Percentiles rank a stretch among this genome's conserved stretches.
phyloP scores from a whole-genome alignment of 257 asterid species.

The Solanum medicagineum region DNA sequence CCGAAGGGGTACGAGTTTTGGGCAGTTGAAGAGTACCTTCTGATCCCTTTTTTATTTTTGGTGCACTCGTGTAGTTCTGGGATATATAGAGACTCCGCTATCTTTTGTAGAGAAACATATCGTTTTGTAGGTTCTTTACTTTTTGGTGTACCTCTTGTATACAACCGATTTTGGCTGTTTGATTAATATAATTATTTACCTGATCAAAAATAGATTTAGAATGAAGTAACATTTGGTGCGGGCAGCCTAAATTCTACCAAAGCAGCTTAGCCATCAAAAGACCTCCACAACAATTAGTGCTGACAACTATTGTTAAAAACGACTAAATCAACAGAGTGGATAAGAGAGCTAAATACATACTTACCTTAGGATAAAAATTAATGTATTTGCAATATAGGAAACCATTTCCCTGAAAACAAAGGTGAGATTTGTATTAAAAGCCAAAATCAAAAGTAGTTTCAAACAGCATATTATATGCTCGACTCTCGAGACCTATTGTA shows the following conservation, averaged over 20 bases:
- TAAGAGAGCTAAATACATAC: neutral
- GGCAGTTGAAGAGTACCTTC: too few relatives aligned
- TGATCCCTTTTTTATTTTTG: too few relatives aligned
- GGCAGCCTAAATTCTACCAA: neutral
- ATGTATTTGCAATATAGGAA: constrained; percentile 85
- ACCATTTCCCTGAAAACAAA: constrained; percentile 92
- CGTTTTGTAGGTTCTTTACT: too few relatives aligned
- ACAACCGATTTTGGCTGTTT: too few relatives aligned
- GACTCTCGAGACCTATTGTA: neutral
- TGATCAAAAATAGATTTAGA: neutral
- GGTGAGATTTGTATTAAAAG: constrained; percentile 5
- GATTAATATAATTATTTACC: neutral
- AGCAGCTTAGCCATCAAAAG: neutral
- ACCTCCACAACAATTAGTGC: neutral
- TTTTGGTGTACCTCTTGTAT: too few relatives aligned
- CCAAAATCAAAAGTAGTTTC: neutral
- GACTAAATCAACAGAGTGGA: neutral
- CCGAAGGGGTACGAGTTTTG: too few relatives aligned
- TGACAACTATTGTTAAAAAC: neutral
- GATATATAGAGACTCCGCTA: too few relatives aligned
- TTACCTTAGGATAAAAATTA: constrained; percentile 93
- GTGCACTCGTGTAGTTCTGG: too few relatives aligned
- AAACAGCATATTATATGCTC: neutral
- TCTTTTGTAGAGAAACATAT: too few relatives aligned
- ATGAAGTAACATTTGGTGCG: neutral